Percentiles rank a stretch among this genome's conserved stretches.
Evolutionary conservation across 495 filamentous ascomycete genomes (phyloP).

Genomic region (Echria macrotheca): DNA sequence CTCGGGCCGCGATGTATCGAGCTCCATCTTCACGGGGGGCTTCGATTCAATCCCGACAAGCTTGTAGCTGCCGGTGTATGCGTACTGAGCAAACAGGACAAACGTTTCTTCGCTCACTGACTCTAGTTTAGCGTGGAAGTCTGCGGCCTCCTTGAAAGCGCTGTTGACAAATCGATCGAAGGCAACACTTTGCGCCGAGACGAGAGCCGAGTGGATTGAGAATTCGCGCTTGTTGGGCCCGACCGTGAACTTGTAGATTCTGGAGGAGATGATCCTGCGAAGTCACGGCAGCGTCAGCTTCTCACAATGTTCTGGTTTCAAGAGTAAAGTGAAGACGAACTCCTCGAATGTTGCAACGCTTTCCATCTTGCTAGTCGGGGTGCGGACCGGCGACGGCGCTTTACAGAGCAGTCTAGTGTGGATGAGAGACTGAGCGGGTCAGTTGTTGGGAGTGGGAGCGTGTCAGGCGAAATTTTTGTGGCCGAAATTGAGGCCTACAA

Average conservation of each 20-base stretch:
- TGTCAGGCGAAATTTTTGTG: neutral
- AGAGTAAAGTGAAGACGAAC: neutral
- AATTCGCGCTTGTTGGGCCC: neutral
- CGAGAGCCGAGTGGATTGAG: slow-evolving; percentile 3
- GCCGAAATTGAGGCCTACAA: neutral
- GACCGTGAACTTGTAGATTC: slow-evolving; percentile 4
- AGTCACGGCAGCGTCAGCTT: neutral
- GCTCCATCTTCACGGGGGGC: neutral
- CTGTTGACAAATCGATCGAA: slow-evolving; percentile 9
- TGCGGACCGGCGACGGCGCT: neutral
- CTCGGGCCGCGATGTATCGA: neutral
- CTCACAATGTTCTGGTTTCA: neutral
- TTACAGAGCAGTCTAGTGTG: neutral
- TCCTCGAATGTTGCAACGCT: neutral
- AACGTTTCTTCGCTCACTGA: slow-evolving; percentile 7
- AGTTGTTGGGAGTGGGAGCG: neutral
- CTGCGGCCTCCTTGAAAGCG: slow-evolving; percentile 11
- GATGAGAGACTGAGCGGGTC: neutral
- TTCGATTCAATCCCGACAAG: neutral
- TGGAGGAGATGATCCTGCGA: slow-evolving; percentile 8
- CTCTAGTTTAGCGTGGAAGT: slow-evolving; percentile 2
- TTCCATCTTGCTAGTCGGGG: neutral
- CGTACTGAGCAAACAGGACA: slow-evolving; percentile 1
- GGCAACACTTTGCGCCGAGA: neutral
- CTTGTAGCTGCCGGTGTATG: slow-evolving; percentile 9